These are phyloP conservation scores for Colletotrichum camelliae DNA, from an alignment of 2,329 filamentous ascomycete genomes.

Conservation along the genomic window DNA sequence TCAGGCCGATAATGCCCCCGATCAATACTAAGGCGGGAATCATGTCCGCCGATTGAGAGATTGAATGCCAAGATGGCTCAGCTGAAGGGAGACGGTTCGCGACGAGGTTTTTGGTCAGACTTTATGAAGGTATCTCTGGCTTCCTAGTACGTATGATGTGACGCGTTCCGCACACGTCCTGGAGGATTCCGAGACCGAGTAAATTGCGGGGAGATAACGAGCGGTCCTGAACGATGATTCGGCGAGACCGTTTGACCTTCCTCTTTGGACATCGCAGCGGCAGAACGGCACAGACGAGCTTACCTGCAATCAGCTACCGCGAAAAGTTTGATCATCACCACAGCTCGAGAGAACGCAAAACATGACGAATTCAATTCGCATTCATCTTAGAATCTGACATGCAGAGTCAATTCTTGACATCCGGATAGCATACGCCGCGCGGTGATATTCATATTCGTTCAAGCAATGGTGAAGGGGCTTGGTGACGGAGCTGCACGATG, in stretches of 20 bases:
- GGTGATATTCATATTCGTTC: not conserved
- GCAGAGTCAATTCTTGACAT: not conserved
- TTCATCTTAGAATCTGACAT: not conserved
- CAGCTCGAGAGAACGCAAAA: not conserved
- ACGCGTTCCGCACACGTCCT: not conserved
- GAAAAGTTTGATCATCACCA: not conserved
- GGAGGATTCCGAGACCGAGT: not conserved
- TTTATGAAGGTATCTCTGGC: not conserved
- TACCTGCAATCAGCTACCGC: not conserved
- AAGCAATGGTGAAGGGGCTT: not conserved
- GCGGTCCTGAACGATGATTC: not conserved
- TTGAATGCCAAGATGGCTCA: not conserved
- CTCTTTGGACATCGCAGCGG: not conserved
- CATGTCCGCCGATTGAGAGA: not conserved
- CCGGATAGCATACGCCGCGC: too few relatives aligned
- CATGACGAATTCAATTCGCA: not conserved
- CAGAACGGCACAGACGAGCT: not conserved
- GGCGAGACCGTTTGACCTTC: not conserved
- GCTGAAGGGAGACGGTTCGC: too few relatives aligned
- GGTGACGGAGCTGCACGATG: not conserved
- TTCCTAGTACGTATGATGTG: not conserved
- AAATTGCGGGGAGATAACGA: not conserved
- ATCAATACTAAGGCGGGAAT: constrained; percentile 16
- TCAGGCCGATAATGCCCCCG: constrained; percentile 25
- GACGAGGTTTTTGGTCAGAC: not conserved